Conservation (phyloP, 495 filamentous ascomycete species). For the Neurospora sp. region DNA sequence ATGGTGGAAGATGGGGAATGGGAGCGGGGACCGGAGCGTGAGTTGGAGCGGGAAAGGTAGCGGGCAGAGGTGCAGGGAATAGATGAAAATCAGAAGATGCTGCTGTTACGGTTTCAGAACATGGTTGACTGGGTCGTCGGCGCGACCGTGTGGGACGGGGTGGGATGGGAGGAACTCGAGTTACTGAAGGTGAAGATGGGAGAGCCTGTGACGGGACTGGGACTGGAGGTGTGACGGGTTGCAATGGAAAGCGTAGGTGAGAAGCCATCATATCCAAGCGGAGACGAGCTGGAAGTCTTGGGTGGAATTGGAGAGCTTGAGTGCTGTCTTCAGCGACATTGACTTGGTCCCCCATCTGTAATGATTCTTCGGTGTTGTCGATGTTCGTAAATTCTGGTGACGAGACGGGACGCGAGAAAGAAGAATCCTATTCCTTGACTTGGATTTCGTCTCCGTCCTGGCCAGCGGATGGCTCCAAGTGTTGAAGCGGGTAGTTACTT, state of each 20-base stretch:
- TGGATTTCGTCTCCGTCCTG: not conserved
- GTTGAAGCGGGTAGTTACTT: not conserved
- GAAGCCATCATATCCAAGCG: not conserved
- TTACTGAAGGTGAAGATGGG: rapidly evolving
- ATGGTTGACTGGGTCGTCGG: not conserved
- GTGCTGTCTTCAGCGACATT: not conserved
- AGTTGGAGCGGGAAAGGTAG: not conserved
- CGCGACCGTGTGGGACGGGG: not conserved
- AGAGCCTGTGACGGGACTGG: not conserved
- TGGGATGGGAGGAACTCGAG: not conserved
- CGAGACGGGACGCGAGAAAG: not conserved
- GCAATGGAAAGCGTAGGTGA: not conserved
- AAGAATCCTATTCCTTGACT: not conserved
- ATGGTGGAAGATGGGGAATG: not conserved
- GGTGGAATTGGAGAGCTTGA: not conserved
- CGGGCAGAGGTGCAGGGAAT: not conserved
- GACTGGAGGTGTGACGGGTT: not conserved
- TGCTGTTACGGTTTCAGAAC: not conserved
- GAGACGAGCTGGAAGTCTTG: not conserved
- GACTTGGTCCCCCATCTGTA: not conserved
- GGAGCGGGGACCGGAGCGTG: not conserved
- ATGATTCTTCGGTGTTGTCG: not conserved
- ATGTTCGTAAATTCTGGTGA: too few species aligned
- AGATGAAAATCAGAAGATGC: not conserved
- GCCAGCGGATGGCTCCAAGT: not conserved